Conservation (phyloP, 2,329 filamentous ascomycete genomes). For the Verruconis gallopava region DNA sequence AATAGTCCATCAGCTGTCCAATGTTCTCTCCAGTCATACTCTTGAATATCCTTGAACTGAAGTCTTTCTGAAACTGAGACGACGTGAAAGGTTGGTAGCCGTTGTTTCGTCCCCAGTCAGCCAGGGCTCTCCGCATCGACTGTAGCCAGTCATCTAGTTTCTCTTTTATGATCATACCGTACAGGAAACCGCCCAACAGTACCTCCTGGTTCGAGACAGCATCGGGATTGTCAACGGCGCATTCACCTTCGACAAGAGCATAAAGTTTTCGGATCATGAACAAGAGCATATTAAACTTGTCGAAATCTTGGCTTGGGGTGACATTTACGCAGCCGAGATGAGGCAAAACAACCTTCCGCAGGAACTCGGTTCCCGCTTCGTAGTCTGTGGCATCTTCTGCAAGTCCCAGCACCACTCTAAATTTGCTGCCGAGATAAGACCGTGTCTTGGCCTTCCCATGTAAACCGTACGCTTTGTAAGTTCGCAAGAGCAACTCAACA, state of each 20-base stretch:
- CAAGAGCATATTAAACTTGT: constrained; percentile 88
- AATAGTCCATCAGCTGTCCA: constrained; percentile 80
- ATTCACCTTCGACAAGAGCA: constrained; percentile 81
- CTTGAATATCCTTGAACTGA: constrained; percentile 62
- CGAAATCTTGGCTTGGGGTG: constrained; percentile 67
- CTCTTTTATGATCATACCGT: constrained; percentile 92
- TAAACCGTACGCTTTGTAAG: constrained; percentile 81
- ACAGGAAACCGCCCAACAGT: constrained; percentile 82
- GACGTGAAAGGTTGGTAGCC: constrained; percentile 53
- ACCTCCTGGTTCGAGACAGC: constrained; percentile 94
- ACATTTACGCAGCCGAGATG: constrained; percentile 81
- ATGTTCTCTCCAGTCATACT: constrained; percentile 79
- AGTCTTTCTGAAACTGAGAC: constrained; percentile 65
- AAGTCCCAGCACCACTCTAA: constrained; percentile 74
- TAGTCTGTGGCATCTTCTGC: constrained; percentile 75
- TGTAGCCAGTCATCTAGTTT: constrained; percentile 78
- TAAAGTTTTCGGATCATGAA: constrained; percentile 98
- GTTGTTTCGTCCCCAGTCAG: constrained; percentile 43
- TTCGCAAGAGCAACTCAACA: constrained; percentile 79
- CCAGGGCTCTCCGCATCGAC: constrained; percentile 41
- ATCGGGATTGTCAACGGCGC: constrained; percentile 88
- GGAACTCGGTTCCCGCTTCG: constrained; percentile 80
- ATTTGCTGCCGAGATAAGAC: constrained; percentile 80
- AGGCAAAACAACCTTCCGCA: constrained; percentile 79
- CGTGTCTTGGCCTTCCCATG: constrained; percentile 73